A percentile compares a stretch with the other conserved stretches of the same genome.
Conservation (phyloP, 257 asterid species). For the Pogostemon cablin region DNA sequence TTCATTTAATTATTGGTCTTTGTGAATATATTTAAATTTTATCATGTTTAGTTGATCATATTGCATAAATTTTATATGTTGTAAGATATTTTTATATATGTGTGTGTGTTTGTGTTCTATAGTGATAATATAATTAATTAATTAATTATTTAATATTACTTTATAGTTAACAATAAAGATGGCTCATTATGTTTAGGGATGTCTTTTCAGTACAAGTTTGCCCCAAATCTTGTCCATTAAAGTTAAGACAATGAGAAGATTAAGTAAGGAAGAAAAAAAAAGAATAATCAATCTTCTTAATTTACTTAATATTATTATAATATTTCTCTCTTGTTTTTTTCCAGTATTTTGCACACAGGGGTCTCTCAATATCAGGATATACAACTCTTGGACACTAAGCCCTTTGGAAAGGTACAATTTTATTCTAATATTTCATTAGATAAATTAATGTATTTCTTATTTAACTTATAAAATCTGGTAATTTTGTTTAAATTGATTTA, state of each 20-base stretch:
- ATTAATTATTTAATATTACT: background rate
- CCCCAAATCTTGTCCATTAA: conserved; percentile 40
- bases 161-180: too few species aligned
- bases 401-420: conserved; percentile 75
- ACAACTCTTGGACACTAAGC: conserved; percentile 92
- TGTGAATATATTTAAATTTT: too few species aligned
- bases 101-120: background rate
- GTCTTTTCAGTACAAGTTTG: conserved; percentile 37
- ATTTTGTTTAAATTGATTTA: too few species aligned
- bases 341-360: conserved; percentile 90
- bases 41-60: background rate
- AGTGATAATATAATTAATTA: conserved; percentile 2
- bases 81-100: background rate
- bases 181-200: background rate
- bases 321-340: background rate
- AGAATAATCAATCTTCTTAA: background rate
- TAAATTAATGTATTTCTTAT: background rate
- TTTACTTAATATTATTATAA: too few species aligned
- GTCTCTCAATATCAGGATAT: conserved; percentile 89
- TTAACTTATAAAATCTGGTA: too few species aligned
- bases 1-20: background rate
- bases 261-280: conserved; percentile 17
- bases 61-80: background rate
- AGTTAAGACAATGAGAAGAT: conserved; percentile 41
- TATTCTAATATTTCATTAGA: background rate